These are phyloP conservation scores for Musa acuminata DNA, from an alignment of 176 grass and related monocot genomes.

Conservation along the genomic window DNA sequence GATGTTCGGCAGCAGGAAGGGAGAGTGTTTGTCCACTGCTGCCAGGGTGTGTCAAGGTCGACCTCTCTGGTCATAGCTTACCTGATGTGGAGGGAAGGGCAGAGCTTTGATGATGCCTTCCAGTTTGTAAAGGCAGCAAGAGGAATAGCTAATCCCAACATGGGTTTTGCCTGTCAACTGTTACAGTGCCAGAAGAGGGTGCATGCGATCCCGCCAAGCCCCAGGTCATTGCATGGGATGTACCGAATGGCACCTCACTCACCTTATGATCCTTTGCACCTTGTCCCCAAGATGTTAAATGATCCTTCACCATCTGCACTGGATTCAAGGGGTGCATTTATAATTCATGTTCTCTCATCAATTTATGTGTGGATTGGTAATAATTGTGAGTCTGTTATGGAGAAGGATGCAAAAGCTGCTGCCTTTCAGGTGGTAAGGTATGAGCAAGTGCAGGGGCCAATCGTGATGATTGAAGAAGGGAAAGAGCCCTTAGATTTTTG, in stretches of 20 bases:
- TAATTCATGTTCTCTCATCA: conserved; percentile 72
- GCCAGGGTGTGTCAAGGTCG: conserved; percentile 82
- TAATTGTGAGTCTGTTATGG: conserved; percentile 66
- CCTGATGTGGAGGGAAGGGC: conserved; percentile 94
- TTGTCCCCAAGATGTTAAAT: conserved; percentile 93
- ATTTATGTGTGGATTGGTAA: conserved; percentile 93
- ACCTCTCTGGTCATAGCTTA: conserved; percentile 89
- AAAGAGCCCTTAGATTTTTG: conserved; percentile 73
- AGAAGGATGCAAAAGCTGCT: conserved; percentile 74
- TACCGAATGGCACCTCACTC: conserved; percentile 93
- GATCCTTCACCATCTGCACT: conserved; percentile 58
- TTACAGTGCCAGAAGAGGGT: conserved; percentile 97
- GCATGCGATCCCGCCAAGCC: conserved; percentile 73
- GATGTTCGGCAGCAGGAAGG: conserved; percentile 81
- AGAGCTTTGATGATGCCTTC: conserved; percentile 89
- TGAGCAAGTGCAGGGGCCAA: conserved; percentile 76
- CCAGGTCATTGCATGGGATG: conserved; percentile 80
- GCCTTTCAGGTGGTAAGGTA: conserved; percentile 94
- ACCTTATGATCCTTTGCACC: conserved; percentile 70
- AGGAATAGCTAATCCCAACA: conserved; percentile 86
- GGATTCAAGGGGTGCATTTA: conserved; percentile 82
- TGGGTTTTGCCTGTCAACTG: conserved; percentile 97
- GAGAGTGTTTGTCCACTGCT: conserved; percentile 89
- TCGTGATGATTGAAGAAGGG: conserved; percentile 66
- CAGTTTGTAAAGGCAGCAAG: conserved; percentile 87